These are phyloP conservation scores for Batrachochytrium dendrobatidis DNA, from an alignment of 371 early-diverging fungal species.

Conservation along the genomic window DNA sequence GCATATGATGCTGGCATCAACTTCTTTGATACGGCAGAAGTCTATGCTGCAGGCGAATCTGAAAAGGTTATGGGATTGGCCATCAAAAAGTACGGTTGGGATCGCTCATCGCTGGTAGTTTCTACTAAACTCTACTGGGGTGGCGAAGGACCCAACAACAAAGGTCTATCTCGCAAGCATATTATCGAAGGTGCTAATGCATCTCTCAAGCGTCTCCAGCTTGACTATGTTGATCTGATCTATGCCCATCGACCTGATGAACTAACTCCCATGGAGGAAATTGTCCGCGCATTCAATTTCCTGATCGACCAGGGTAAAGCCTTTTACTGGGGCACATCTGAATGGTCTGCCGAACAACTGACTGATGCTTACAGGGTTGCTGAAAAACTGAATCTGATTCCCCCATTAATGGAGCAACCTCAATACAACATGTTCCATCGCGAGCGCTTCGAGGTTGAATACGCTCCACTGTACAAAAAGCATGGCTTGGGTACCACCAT, in stretches of 20 bases:
- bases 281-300: slow-evolving; percentile 79
- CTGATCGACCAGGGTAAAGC: slow-evolving; percentile 77
- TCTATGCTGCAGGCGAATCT: slow-evolving; percentile 51
- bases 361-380: slow-evolving; percentile 71
- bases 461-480: slow-evolving; percentile 61
- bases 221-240: slow-evolving; percentile 73
- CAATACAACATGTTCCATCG: slow-evolving; percentile 85
- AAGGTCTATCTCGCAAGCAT: slow-evolving; percentile 78
- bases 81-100: slow-evolving; percentile 59
- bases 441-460: slow-evolving; percentile 53
- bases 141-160: slow-evolving; percentile 60
- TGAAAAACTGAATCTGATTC: slow-evolving; percentile 55
- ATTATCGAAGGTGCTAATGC: slow-evolving; percentile 76
- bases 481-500: slow-evolving; percentile 66
- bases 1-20: slow-evolving; percentile 74
- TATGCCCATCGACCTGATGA: slow-evolving; percentile 77
- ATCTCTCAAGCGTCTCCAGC: slow-evolving; percentile 61
- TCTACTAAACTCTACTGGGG: slow-evolving; percentile 56
- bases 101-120: slow-evolving; percentile 67
- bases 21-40: slow-evolving; percentile 66
- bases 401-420: slow-evolving; percentile 69
- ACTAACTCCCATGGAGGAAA: slow-evolving; percentile 67
- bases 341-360: slow-evolving; percentile 78
- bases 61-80: slow-evolving; percentile 74
- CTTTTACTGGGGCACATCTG: slow-evolving; percentile 83